Evolutionary conservation across 306 rosid genomes (phyloP).

Genomic region (Cucumis hystrix): DNA sequence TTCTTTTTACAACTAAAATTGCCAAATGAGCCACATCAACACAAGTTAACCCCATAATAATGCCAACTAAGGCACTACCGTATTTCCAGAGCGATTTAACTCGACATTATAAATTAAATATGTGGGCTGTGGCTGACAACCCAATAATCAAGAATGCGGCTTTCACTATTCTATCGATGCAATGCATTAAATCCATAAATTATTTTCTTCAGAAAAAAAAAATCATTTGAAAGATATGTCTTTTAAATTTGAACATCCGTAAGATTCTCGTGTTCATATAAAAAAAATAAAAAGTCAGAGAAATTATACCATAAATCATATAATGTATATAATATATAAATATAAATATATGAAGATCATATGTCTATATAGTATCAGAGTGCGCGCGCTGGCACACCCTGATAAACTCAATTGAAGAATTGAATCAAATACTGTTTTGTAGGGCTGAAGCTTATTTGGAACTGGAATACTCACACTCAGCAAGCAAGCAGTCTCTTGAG

Average conservation of each 20-base stretch:
- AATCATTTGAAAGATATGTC: not conserved
- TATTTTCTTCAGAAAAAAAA: not conserved
- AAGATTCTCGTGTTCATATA: not conserved
- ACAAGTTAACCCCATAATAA: not conserved
- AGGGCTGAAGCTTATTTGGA: not conserved
- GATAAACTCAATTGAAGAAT: not conserved
- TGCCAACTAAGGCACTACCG: no score
- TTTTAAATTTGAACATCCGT: not conserved
- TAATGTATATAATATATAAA: not conserved
- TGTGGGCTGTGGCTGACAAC: not conserved
- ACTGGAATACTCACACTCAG: constrained; percentile 58
- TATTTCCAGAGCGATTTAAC: not conserved
- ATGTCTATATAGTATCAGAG: not conserved
- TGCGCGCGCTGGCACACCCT: not conserved
- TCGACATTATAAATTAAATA: not conserved
- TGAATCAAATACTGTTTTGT: not conserved
- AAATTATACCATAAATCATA: not conserved
- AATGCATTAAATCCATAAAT: not conserved
- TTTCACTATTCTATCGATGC: not conserved
- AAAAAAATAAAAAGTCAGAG: not conserved
- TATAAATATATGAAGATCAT: not conserved
- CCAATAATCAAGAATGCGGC: not conserved
- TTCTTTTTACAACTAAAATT: not conserved
- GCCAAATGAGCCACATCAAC: not conserved
- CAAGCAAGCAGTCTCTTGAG: constrained; percentile 89